A percentile compares a stretch with the other conserved stretches of the same genome.
These are phyloP conservation scores for Tubosaeta sp. DNA, from an alignment of 768 basidiomycete species.

Conservation along the genomic window DNA sequence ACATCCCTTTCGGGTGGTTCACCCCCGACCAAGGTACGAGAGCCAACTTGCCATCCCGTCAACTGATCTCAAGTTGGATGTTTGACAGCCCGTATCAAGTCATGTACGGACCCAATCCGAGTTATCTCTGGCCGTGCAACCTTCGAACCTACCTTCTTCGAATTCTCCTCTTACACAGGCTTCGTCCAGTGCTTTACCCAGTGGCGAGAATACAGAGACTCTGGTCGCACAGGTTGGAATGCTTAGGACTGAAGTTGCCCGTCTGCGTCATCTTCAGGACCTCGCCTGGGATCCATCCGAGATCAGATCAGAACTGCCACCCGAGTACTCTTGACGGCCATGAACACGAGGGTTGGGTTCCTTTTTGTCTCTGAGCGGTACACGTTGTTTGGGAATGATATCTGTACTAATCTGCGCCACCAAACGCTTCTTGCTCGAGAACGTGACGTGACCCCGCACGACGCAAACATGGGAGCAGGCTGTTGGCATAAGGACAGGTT, in stretches of 20 bases:
- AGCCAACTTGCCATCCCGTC: neutral
- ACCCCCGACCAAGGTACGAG: neutral
- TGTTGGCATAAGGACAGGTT: neutral
- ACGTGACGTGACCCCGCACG: too few relatives aligned
- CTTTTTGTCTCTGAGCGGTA: too few relatives aligned
- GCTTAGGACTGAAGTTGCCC: slow-evolving; percentile 9
- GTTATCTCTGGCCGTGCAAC: neutral
- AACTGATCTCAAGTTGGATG: neutral
- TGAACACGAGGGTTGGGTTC: too few relatives aligned
- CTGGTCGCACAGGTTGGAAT: neutral
- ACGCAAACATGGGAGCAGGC: neutral
- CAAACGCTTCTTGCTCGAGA: too few relatives aligned
- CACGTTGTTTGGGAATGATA: too few relatives aligned
- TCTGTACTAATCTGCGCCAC: too few relatives aligned
- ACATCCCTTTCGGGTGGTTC: neutral
- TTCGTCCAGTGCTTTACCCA: neutral
- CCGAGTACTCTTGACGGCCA: neutral
- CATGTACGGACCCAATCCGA: neutral
- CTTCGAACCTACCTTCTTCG: neutral
- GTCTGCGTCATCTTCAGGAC: slow-evolving; percentile 1
- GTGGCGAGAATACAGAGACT: neutral
- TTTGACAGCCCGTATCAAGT: neutral
- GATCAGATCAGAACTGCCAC: neutral
- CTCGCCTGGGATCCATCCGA: neutral
- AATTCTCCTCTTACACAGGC: neutral